Conservation (phyloP, 345 rosid genomes). For the Litchi chinensis region DNA sequence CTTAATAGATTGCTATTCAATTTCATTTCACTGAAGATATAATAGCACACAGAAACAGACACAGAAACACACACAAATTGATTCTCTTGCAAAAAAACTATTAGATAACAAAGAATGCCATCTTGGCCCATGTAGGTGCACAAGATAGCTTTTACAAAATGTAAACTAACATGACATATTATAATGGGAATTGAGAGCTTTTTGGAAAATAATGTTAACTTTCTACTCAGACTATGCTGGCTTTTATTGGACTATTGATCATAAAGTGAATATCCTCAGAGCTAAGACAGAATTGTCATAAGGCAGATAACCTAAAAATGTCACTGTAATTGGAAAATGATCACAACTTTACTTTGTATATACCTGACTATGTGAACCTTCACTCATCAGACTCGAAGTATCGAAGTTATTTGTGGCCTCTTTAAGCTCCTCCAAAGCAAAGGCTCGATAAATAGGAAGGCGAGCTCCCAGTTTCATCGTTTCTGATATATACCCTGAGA, state of each 20-base stretch:
- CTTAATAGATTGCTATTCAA: not conserved
- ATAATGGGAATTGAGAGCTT: not conserved
- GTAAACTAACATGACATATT: too few species aligned
- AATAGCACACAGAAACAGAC: not conserved
- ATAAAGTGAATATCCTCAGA: not conserved
- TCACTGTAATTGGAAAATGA: not conserved
- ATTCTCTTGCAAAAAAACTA: too few species aligned
- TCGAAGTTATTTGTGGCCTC: constrained; percentile 56
- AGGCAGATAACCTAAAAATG: not conserved
- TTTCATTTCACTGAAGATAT: not conserved
- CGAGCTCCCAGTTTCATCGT: constrained; percentile 71
- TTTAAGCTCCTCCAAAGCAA: constrained; percentile 62
- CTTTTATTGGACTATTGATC: not conserved
- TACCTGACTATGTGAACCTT: constrained; percentile 44
- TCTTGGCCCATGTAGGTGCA: not conserved
- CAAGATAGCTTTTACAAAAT: not conserved
- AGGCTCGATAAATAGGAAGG: constrained; percentile 54
- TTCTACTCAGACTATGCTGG: not conserved
- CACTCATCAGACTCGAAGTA: constrained; percentile 32
- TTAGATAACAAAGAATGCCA: not conserved
- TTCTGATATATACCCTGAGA: constrained; percentile 57
- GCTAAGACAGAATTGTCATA: not conserved
- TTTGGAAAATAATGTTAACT: not conserved
- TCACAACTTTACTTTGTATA: not conserved
- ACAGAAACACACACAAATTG: too few species aligned